Conservation (phyloP, 192 early-diverging fungal genomes). For the Mortierella hygrophila region DNA sequence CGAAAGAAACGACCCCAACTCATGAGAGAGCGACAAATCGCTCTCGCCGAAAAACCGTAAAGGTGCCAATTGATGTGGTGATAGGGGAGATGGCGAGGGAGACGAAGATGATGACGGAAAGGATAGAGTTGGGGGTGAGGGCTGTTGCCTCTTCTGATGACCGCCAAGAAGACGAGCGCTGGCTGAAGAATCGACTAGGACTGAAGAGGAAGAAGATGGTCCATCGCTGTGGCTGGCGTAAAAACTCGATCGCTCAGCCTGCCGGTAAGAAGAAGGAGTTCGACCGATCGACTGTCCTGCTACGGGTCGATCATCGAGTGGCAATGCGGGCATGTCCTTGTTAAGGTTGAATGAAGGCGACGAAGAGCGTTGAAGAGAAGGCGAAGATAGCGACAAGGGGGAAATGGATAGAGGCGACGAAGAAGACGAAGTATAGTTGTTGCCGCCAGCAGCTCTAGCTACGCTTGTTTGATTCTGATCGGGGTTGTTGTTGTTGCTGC, state of each 20-base stretch:
- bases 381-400: neutral
- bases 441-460: neutral
- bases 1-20: conserved; percentile 20
- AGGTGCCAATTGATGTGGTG: conserved; percentile 6
- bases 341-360: neutral
- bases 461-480: too few relatives aligned
- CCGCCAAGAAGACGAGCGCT: neutral
- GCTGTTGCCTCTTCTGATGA: neutral
- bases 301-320: neutral
- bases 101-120: neutral
- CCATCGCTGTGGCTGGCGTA: conserved; percentile 12
- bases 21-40: conserved; percentile 21
- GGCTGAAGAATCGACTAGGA: neutral
- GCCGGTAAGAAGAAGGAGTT: neutral
- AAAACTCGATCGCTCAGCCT: conserved; percentile 3
- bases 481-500: neutral
- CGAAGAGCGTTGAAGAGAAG: neutral
- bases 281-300: neutral
- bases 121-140: neutral
- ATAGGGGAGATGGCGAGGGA: neutral
- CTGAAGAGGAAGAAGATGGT: conserved; percentile 10
- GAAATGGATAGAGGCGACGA: neutral
- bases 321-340: neutral
- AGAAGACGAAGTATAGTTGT: neutral
- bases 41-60: conserved; percentile 14